phyloP scores from a whole-genome alignment of 768 basidiomycete species.

The Tylopilus balloui region DNA sequence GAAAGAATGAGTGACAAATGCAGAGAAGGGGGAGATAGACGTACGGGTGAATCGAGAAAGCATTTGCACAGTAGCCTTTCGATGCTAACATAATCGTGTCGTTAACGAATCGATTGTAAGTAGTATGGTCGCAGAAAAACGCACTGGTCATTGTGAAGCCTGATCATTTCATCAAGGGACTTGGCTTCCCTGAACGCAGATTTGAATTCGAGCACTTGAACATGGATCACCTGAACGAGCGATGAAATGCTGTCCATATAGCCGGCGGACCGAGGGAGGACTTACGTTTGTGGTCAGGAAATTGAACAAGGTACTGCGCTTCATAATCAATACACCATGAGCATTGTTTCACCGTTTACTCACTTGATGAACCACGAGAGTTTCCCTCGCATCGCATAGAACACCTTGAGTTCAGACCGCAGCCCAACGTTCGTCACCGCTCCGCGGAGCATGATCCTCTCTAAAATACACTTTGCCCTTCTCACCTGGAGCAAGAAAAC shows the following conservation, averaged over 20 bases:
- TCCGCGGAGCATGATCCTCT: conserved; percentile 64
- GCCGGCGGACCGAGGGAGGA: neutral
- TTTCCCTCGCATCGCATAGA: conserved; percentile 73
- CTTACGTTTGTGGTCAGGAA: conserved; percentile 72
- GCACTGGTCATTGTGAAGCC: conserved; percentile 65
- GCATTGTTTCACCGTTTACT: conserved; percentile 26
- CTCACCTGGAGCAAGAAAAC: conserved; percentile 69
- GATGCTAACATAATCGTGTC: conserved; percentile 38
- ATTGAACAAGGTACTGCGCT: conserved; percentile 53
- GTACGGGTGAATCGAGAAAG: conserved; percentile 58
- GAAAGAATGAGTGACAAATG: neutral
- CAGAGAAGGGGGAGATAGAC: conserved; percentile 9
- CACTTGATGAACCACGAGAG: conserved; percentile 85
- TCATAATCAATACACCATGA: neutral
- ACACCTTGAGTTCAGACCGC: conserved; percentile 54
- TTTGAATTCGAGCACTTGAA: conserved; percentile 58
- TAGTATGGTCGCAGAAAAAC: conserved; percentile 21
- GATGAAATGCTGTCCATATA: neutral
- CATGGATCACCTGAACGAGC: conserved; percentile 57
- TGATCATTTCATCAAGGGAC: conserved; percentile 76
- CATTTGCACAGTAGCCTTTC: conserved; percentile 58
- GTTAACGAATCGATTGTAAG: neutral
- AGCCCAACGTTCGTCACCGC: conserved; percentile 33
- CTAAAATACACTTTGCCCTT: conserved; percentile 66
- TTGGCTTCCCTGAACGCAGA: conserved; percentile 45